phyloP scores from a whole-genome alignment of 176 grass and related monocot species.

The Puya raimondii region DNA sequence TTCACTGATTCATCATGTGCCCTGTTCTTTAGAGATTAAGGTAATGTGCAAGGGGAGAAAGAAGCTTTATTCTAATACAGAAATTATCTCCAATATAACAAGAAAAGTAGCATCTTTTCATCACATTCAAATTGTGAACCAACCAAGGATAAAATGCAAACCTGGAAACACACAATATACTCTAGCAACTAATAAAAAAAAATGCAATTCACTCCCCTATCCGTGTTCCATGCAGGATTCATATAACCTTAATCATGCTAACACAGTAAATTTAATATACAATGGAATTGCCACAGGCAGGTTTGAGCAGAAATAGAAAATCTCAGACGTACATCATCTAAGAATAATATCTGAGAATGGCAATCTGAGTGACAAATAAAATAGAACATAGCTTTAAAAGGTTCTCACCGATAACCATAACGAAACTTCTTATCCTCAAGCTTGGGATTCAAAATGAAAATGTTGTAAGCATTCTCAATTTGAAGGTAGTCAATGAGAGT shows the following conservation, averaged over 20 bases:
- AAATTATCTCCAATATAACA: too few relatives aligned
- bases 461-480: slow-evolving; percentile 88
- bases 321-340: neutral
- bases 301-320: neutral
- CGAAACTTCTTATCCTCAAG: slow-evolving; percentile 36
- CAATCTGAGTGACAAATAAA: neutral
- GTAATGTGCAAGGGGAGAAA: too few relatives aligned
- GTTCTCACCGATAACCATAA: slow-evolving; percentile 83
- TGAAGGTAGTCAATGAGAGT: slow-evolving; percentile 75
- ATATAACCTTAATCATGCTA: neutral
- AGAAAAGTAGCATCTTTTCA: too few relatives aligned
- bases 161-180: neutral
- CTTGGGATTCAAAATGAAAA: slow-evolving; percentile 90
- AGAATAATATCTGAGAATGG: neutral
- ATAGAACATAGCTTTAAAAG: neutral
- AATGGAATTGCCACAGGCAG: neutral
- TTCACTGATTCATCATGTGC: too few relatives aligned
- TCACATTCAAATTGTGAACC: neutral
- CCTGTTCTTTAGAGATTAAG: too few relatives aligned
- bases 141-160: neutral
- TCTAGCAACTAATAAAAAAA: neutral
- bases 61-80: too few relatives aligned
- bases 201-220: neutral
- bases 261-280: neutral
- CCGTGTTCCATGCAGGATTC: neutral